Conservation (phyloP, 2,329 filamentous ascomycete species). For the Endothia cerciana region DNA sequence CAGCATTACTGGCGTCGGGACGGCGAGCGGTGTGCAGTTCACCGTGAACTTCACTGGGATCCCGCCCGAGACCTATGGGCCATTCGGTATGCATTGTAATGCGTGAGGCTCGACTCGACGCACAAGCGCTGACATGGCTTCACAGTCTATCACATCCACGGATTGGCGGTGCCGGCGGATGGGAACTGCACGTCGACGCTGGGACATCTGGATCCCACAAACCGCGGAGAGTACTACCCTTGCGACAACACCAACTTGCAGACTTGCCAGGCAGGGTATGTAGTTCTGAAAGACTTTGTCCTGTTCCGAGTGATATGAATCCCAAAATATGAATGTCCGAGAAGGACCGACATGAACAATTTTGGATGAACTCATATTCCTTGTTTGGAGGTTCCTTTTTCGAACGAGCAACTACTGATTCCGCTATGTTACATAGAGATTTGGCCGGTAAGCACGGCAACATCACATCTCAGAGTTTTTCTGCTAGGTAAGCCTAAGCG, state of each 20-base stretch:
- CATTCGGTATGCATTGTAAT: background rate
- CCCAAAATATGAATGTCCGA: too few species aligned
- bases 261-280: constrained; percentile 1
- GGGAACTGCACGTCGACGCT: constrained; percentile 4
- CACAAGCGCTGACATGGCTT: background rate
- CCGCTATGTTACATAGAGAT: background rate
- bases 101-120: background rate
- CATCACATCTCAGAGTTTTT: background rate
- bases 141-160: constrained; percentile 4
- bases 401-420: background rate
- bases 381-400: too few species aligned
- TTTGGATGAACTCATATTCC: too few species aligned
- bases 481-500: background rate
- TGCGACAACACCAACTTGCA: constrained; percentile 5
- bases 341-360: too few species aligned
- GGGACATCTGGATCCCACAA: constrained; percentile 4
- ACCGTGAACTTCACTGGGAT: background rate
- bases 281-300: background rate
- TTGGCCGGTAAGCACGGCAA: constrained; percentile 5
- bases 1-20: background rate
- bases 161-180: background rate
- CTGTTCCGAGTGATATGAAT: too few species aligned
- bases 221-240: constrained; percentile 4
- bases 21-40: background rate
- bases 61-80: background rate